Percentiles rank a stretch among this genome's conserved stretches.
Conservation (phyloP, 192 early-diverging fungal species). For the Mortierella antarctica region DNA sequence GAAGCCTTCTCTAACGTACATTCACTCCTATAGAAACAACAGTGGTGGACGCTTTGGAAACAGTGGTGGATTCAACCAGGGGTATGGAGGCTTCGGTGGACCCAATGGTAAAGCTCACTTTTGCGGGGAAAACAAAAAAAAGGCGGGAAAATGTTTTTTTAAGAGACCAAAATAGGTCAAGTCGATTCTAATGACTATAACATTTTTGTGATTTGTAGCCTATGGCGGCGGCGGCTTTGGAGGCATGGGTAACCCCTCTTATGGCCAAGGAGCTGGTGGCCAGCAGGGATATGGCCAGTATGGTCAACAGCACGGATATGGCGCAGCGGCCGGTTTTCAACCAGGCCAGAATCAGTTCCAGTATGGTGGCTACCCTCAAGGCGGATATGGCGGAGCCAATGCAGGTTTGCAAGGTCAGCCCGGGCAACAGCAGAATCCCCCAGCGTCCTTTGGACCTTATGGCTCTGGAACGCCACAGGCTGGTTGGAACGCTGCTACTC, state of each 20-base stretch:
- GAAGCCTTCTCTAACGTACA: background rate
- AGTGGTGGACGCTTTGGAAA: constrained; percentile 27
- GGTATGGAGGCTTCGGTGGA: constrained; percentile 46
- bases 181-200: background rate
- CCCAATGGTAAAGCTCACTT: constrained; percentile 27
- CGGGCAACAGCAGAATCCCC: constrained; percentile 19
- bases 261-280: constrained; percentile 19
- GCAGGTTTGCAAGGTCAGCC: constrained; percentile 25
- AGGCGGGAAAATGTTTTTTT: background rate
- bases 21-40: constrained; percentile 2
- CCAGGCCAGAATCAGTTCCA: constrained; percentile 34
- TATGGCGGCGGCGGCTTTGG: constrained; percentile 45
- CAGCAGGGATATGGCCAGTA: constrained; percentile 25
- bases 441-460: constrained; percentile 18
- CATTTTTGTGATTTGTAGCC: constrained; percentile 1
- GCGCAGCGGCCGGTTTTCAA: constrained; percentile 18
- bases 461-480: constrained; percentile 24
- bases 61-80: constrained; percentile 32
- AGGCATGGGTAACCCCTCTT: constrained; percentile 40
- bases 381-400: constrained; percentile 23
- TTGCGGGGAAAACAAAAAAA: background rate
- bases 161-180: background rate
- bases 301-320: constrained; percentile 34
- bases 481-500: constrained; percentile 28
- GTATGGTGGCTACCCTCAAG: constrained; percentile 21